phyloP scores from a whole-genome alignment of 176 grass and related monocot species.

The Rhynchospora tenuis region DNA sequence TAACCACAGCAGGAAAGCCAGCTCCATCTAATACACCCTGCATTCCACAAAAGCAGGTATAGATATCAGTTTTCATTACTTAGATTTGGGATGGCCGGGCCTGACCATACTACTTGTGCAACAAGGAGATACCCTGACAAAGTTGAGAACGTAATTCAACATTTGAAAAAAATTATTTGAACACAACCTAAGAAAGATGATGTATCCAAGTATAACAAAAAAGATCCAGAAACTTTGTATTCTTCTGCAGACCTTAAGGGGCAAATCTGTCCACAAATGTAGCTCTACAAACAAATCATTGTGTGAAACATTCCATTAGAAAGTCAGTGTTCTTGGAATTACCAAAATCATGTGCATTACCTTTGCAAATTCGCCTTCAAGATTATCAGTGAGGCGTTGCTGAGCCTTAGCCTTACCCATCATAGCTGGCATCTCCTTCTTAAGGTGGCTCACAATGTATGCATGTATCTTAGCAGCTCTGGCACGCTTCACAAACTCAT shows the following conservation, averaged over 20 bases:
- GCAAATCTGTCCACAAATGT: background rate
- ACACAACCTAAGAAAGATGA: background rate
- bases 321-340: background rate
- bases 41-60: background rate
- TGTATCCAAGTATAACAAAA: background rate
- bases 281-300: background rate
- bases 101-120: constrained; percentile 4
- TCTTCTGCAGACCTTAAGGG: background rate
- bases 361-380: constrained; percentile 76
- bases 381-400: constrained; percentile 84
- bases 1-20: constrained; percentile 83
- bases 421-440: constrained; percentile 87
- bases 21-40: constrained; percentile 86
- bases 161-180: background rate
- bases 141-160: background rate
- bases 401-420: constrained; percentile 90
- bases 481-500: constrained; percentile 93
- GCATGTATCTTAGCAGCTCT: constrained; percentile 97
- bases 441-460: constrained; percentile 86
- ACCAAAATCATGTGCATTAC: constrained; percentile 26
- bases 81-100: constrained; percentile 7
- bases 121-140: too few relatives aligned
- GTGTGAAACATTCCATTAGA: background rate
- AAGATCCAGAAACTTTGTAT: background rate
- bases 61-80: background rate